Evolutionary conservation across 257 asterid genomes (phyloP), one percentile per base, ranked within the genome.

Genomic region (Petrea volubilis): DNA sequence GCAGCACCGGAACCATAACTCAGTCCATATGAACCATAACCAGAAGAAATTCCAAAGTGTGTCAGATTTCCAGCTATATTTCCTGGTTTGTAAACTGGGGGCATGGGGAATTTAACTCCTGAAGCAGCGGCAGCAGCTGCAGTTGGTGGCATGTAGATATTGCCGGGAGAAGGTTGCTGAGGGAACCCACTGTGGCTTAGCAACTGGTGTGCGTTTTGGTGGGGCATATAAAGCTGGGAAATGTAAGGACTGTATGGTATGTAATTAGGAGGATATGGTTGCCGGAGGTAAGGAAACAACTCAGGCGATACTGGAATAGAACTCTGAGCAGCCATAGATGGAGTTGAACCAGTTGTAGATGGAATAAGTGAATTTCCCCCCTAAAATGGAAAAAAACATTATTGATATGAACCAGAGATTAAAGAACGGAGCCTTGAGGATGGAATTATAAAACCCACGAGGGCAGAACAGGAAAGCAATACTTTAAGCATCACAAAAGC

Each of bases 261-360:
- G 65, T 78, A 86, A 64, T 84, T 88, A 67, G 95, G 67, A 38
- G 88, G 83, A 73, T 78, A 88, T n/a, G 95, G 85, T 64, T 78
- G 88, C 60, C 85, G 75, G 63, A 80, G 65, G 23, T 56, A 80
- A 75, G 88, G 86, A 64, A 78, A 63, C 72, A 83, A 50, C 49
- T 80, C 88, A 7, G 86, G 84, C 18, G 90, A 71, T 47, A 73
- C 68, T 60, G 90, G 66, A 47, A 81, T 51, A 38, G 89, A 76
- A 62, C 75, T 74, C 80, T 76, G 88, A 25, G 78, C 76, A 21
- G 77, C 49, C 40, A 74, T 49, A 14, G 79, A 69, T 63, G 76
- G 79, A 67, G 78, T 64, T 43, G 86, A 77, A 70, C 70, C 60
- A 20, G 81, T 66, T 53, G 82, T 60, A 46, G 84, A 78, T 57